These are phyloP conservation scores for Hysterangium stoloniferum DNA, from an alignment of 768 basidiomycete species.

Conservation along the genomic window DNA sequence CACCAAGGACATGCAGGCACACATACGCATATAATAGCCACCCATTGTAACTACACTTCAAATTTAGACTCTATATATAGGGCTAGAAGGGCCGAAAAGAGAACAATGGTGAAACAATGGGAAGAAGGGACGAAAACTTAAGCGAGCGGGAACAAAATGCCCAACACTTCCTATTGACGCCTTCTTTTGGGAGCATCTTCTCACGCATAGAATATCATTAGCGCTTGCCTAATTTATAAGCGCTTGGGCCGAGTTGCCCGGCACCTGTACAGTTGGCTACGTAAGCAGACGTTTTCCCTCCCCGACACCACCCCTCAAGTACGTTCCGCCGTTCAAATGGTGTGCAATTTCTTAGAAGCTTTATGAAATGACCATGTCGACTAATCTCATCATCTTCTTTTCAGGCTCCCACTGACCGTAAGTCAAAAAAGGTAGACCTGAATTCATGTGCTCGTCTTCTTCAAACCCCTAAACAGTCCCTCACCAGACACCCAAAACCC, in stretches of 20 bases:
- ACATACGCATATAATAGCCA: too few species aligned
- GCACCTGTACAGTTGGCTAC: slow-evolving; percentile 10
- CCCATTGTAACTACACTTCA: too few species aligned
- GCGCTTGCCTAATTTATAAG: neutral
- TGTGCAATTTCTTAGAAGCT: neutral
- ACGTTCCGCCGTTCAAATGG: neutral
- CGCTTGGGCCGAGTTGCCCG: neutral
- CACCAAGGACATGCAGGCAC: too few species aligned
- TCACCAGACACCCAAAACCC: slow-evolving; percentile 68
- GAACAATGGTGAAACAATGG: neutral
- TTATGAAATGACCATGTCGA: neutral
- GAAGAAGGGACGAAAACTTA: neutral
- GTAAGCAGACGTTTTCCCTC: slow-evolving; percentile 8
- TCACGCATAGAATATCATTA: neutral
- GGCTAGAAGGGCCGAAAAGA: too few species aligned
- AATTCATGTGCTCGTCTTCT: neutral
- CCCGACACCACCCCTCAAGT: neutral
- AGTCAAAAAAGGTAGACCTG: slow-evolving; percentile 9
- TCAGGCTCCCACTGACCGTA: slow-evolving; percentile 11
- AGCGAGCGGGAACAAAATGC: neutral
- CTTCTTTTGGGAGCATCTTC: neutral
- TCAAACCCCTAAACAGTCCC: neutral
- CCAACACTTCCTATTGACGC: too few species aligned
- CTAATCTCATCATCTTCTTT: slow-evolving; percentile 4
- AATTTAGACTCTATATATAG: too few species aligned